Evolutionary conservation across 345 rosid species (phyloP).

Genomic region (Salix caprea): DNA sequence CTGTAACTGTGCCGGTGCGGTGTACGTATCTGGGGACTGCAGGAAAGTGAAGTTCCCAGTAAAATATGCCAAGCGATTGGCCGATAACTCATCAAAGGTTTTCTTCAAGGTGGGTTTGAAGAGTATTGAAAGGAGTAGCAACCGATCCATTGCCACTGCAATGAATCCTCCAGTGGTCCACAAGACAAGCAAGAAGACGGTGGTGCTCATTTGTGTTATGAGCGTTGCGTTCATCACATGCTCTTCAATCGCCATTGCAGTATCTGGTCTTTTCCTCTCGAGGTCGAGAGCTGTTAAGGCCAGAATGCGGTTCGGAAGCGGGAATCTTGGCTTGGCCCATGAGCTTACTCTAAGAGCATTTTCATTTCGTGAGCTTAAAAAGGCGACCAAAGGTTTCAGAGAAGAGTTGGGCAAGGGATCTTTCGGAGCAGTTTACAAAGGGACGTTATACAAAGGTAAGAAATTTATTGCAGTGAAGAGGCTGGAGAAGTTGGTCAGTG

Average conservation of each 20-base stretch:
- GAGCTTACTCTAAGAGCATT: slow-evolving; percentile 6
- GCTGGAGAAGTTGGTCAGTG: slow-evolving; percentile 16
- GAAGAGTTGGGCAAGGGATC: slow-evolving; percentile 15
- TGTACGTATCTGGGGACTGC: neutral
- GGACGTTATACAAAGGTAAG: slow-evolving; percentile 1
- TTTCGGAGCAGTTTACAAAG: slow-evolving; percentile 26
- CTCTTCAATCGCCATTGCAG: neutral
- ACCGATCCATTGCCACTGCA: neutral
- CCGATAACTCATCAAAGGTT: neutral
- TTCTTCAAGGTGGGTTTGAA: neutral
- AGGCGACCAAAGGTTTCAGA: slow-evolving; percentile 7
- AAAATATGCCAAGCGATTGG: neutral
- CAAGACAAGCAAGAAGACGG: neutral
- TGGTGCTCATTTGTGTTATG: neutral
- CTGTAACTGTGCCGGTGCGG: slow-evolving; percentile 20
- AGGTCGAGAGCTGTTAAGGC: neutral
- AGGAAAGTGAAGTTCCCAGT: slow-evolving; percentile 5
- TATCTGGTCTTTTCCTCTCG: neutral
- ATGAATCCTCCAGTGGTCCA: neutral
- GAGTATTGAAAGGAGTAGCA: neutral
- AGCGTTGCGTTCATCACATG: neutral
- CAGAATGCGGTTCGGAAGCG: neutral
- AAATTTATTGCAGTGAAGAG: slow-evolving; percentile 22
- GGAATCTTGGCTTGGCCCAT: slow-evolving; percentile 2
- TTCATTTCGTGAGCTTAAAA: slow-evolving; percentile 3